These are phyloP conservation scores for Rhizoclosmatium globosum DNA, from an alignment of 192 early-diverging fungal species.

Conservation along the genomic window DNA sequence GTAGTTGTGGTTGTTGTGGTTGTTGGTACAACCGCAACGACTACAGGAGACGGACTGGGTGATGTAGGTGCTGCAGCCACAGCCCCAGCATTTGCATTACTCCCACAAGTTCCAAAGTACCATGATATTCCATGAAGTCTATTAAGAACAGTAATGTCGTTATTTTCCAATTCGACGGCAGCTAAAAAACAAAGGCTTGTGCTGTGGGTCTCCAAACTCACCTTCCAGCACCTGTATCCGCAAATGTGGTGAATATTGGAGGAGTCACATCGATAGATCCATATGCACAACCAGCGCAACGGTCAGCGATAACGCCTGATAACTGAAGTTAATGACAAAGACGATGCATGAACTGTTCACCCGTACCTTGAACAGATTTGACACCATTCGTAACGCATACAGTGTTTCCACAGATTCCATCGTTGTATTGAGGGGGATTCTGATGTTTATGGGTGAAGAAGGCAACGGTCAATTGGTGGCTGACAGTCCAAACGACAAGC, in stretches of 20 bases:
- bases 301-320: not conserved
- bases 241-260: constrained; percentile 4
- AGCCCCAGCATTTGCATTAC: not conserved
- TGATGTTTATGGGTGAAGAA: not conserved
- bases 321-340: not conserved
- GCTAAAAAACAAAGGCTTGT: too few species aligned
- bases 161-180: too few species aligned
- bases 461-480: too few species aligned
- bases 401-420: not conserved
- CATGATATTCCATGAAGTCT: not conserved
- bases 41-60: too few species aligned
- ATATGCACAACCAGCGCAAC: constrained; percentile 9
- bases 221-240: not conserved
- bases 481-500: not conserved
- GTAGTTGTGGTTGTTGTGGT: too few species aligned
- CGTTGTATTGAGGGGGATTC: not conserved
- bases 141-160: not conserved
- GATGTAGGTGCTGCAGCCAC: not conserved
- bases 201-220: too few species aligned
- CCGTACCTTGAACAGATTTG: constrained; percentile 3
- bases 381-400: not conserved
- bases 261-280: constrained; percentile 17
- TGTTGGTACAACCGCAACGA: too few species aligned
- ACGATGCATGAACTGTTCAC: not conserved
- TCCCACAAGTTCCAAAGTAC: not conserved